These are phyloP conservation scores for Epichloe sp. DNA, from an alignment of 2,329 filamentous ascomycete species.

Conservation along the genomic window DNA sequence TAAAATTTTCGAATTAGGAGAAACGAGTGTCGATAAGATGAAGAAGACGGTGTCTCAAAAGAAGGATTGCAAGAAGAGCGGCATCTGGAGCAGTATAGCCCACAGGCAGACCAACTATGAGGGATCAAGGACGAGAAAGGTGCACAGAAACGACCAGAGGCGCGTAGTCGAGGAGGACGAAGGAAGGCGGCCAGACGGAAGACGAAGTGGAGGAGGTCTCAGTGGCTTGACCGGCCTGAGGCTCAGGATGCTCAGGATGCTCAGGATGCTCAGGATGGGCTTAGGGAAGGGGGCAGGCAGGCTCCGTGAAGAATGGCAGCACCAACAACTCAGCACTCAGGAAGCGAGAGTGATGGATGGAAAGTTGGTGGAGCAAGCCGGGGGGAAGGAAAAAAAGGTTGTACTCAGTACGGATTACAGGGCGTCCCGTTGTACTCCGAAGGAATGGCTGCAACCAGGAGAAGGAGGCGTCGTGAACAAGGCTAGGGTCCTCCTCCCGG, in stretches of 20 bases:
- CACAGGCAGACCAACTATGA: constrained; percentile 13
- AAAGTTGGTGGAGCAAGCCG: neutral
- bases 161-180: constrained; percentile 5
- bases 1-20: constrained; percentile 20
- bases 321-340: neutral
- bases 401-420: too few species aligned
- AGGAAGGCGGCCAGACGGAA: constrained; percentile 7
- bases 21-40: constrained; percentile 21
- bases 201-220: constrained; percentile 6
- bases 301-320: neutral
- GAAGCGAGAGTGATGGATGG: neutral
- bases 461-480: neutral
- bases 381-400: neutral
- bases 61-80: constrained; percentile 13
- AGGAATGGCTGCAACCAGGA: neutral
- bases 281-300: neutral
- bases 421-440: too few species aligned
- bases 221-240: constrained; percentile 6
- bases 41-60: constrained; percentile 14
- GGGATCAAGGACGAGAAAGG: constrained; percentile 13
- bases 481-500: neutral
- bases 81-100: constrained; percentile 16
- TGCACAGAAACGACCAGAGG: constrained; percentile 3
- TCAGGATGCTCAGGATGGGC: neutral
- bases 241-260: neutral